Conservation (phyloP, 495 filamentous ascomycete species). For the Delitschia confertaspora region DNA sequence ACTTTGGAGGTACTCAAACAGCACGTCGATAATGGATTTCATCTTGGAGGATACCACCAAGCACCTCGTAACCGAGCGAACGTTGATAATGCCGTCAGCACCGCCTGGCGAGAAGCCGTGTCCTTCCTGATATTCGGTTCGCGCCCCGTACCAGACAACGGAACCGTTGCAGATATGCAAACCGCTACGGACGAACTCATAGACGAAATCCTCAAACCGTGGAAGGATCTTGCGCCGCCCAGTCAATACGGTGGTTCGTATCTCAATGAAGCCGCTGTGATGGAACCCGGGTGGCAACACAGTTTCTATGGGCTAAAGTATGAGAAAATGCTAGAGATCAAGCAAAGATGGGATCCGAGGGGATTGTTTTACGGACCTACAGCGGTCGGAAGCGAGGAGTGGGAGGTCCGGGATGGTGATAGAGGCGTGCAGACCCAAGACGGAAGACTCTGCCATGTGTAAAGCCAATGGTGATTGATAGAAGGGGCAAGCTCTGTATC, state of each 20-base stretch:
- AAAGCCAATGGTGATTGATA: too few relatives aligned
- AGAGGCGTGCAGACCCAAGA: conserved; percentile 28
- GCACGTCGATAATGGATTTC: not conserved
- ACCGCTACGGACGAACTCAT: not conserved
- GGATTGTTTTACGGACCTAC: conserved; percentile 9
- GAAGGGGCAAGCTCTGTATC: too few relatives aligned
- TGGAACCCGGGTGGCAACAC: conserved; percentile 9
- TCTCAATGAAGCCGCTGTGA: conserved; percentile 9
- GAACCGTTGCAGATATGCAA: not conserved
- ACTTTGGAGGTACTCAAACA: not conserved
- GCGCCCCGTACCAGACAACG: not conserved
- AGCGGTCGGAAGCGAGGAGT: conserved; percentile 12
- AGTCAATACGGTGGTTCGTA: conserved; percentile 26
- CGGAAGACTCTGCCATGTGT: conserved; percentile 2
- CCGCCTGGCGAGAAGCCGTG: conserved; percentile 17
- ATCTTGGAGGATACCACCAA: conserved; percentile 8
- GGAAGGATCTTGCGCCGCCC: conserved; percentile 8
- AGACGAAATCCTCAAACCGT: conserved; percentile 7
- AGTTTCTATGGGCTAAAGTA: conserved; percentile 15
- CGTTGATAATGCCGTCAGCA: conserved; percentile 15
- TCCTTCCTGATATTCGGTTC: conserved; percentile 8
- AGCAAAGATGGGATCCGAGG: conserved; percentile 4
- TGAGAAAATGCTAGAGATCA: conserved; percentile 4
- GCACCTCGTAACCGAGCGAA: conserved; percentile 8
- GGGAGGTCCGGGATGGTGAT: conserved; percentile 38